These are phyloP conservation scores for Aspergillus calidoustus DNA, from an alignment of 2,329 filamentous ascomycete genomes.

Conservation along the genomic window DNA sequence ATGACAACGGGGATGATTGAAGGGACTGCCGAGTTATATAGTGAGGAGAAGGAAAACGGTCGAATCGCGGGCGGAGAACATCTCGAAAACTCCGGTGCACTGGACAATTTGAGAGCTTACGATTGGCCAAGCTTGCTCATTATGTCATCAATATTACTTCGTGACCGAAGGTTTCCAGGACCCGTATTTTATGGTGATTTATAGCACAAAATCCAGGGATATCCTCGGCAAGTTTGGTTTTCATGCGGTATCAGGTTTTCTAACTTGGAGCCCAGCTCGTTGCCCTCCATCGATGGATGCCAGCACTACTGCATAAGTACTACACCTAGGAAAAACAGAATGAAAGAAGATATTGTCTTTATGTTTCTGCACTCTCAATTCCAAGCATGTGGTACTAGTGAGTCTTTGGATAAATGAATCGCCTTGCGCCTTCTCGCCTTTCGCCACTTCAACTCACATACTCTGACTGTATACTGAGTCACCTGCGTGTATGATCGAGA, in stretches of 20 bases:
- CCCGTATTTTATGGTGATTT: slow-evolving; percentile 2
- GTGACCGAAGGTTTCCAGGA: slow-evolving; percentile 6
- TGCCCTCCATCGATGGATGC: too few species aligned
- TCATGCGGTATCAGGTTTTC: not conserved
- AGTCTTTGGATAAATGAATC: not conserved
- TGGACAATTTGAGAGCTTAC: slow-evolving; percentile 4
- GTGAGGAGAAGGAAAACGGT: slow-evolving; percentile 26
- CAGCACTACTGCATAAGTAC: not conserved
- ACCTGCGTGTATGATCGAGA: not conserved
- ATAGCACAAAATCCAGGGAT: not conserved
- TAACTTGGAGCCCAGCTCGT: too few species aligned
- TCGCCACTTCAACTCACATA: not conserved
- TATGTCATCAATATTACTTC: slow-evolving; percentile 17
- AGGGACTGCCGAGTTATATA: slow-evolving; percentile 19
- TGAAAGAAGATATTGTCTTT: not conserved
- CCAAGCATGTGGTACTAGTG: not conserved
- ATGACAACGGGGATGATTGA: not conserved
- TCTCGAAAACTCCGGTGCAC: slow-evolving; percentile 30
- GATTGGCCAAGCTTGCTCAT: slow-evolving; percentile 18
- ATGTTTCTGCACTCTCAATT: not conserved
- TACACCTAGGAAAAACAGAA: not conserved
- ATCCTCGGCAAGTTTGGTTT: not conserved
- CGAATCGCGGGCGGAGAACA: slow-evolving; percentile 28
- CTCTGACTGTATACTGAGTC: not conserved
- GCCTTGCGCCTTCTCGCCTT: not conserved